A percentile compares a stretch with the other conserved stretches of the same genome.
Evolutionary conservation across 1,284 basidiomycete genomes (phyloP).

Genomic region (Taiwanofungus camphoratus): DNA sequence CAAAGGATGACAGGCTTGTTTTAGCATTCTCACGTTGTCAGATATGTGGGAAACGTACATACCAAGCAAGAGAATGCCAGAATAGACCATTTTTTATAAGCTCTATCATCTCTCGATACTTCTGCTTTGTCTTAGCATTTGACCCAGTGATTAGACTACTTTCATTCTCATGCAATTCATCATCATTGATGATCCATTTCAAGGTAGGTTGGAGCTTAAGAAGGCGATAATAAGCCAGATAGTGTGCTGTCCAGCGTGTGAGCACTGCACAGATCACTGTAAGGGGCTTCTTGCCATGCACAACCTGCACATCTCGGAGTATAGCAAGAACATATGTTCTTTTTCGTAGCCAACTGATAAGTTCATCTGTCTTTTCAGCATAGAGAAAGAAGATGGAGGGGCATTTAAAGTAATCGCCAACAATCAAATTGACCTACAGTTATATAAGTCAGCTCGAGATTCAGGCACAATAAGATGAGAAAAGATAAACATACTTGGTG

Average conservation of each 20-base stretch:
- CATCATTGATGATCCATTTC: not conserved
- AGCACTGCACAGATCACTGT: slow-evolving; percentile 1
- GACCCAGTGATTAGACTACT: not conserved
- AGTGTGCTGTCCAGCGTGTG: slow-evolving; percentile 2
- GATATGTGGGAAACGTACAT: not conserved
- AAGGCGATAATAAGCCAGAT: not conserved
- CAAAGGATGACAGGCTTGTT: too few species aligned
- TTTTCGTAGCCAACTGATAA: not conserved
- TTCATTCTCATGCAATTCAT: not conserved
- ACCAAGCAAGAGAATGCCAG: slow-evolving; percentile 10
- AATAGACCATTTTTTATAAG: slow-evolving; percentile 8
- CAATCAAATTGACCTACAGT: slow-evolving; percentile 1
- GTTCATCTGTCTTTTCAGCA: not conserved
- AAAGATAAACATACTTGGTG: slow-evolving; percentile 1
- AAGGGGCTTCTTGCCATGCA: not conserved
- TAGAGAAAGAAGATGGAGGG: not conserved
- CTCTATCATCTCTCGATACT: not conserved
- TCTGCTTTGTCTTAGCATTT: not conserved
- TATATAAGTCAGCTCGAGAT: not conserved
- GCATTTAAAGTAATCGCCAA: not conserved
- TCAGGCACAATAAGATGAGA: not conserved
- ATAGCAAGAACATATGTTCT: not conserved
- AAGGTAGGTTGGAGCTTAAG: not conserved
- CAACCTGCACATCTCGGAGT: not conserved
- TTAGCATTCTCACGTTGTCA: too few species aligned